phyloP scores from a whole-genome alignment of 2,329 filamentous ascomycete species.

The Bipolaris victoriae region DNA sequence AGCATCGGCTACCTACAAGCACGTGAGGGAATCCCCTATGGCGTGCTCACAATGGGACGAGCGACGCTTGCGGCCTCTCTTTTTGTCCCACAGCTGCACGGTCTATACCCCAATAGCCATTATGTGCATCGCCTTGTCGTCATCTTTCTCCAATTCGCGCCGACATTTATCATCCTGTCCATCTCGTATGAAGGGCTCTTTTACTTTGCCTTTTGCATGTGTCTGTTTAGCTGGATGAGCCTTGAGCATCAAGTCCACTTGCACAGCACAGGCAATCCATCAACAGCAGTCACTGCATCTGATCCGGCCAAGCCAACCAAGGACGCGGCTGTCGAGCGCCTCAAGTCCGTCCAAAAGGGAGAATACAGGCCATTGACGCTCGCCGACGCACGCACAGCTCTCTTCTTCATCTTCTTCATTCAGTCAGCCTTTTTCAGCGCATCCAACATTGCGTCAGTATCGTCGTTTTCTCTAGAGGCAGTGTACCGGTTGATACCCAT shows the following conservation, averaged over 20 bases:
- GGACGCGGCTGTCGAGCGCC: slow-evolving; percentile 42
- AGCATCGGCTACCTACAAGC: slow-evolving; percentile 85
- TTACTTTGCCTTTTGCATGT: slow-evolving; percentile 86
- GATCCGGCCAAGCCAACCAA: slow-evolving; percentile 50
- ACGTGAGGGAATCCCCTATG: slow-evolving; percentile 80
- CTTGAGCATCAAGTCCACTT: slow-evolving; percentile 79
- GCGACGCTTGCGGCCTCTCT: slow-evolving; percentile 76
- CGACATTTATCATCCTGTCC: slow-evolving; percentile 91
- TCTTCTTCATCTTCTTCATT: slow-evolving; percentile 94
- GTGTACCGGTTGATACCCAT: slow-evolving; percentile 86
- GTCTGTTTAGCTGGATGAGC: slow-evolving; percentile 86
- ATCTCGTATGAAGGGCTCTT: slow-evolving; percentile 98
- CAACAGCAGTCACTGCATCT: slow-evolving; percentile 17
- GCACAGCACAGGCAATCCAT: slow-evolving; percentile 32
- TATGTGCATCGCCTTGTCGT: slow-evolving; percentile 89
- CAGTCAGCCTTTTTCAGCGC: slow-evolving; percentile 98
- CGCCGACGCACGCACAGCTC: slow-evolving; percentile 82
- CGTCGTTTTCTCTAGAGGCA: slow-evolving; percentile 90
- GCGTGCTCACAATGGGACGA: slow-evolving; percentile 90
- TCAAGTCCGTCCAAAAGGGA: slow-evolving; percentile 40
- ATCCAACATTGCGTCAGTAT: slow-evolving; percentile 92
- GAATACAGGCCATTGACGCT: slow-evolving; percentile 73
- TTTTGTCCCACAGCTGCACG: slow-evolving; percentile 79
- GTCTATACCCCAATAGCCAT: slow-evolving; percentile 78
- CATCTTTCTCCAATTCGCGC: slow-evolving; percentile 90